phyloP scores from a whole-genome alignment of 352 stramenopile species.

The Vaucheria bursata region DNA sequence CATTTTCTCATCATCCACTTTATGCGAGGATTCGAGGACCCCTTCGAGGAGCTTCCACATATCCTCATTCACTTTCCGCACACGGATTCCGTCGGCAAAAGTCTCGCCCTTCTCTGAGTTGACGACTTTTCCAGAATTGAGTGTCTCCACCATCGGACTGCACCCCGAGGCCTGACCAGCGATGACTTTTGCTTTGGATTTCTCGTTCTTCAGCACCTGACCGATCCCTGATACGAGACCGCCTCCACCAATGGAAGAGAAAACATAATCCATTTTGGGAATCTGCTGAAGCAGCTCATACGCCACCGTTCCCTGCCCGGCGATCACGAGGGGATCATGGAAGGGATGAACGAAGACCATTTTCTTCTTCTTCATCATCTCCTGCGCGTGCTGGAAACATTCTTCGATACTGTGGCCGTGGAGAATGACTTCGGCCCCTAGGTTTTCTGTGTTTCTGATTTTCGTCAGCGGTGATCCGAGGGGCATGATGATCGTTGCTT shows the following conservation, averaged over 20 bases:
- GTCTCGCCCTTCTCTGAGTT: neutral
- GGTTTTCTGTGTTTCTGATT: constrained; percentile 63
- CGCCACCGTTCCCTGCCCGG: constrained; percentile 63
- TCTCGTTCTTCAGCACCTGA: constrained; percentile 4
- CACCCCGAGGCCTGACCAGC: neutral
- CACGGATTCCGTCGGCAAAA: constrained; percentile 2
- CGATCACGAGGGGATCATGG: constrained; percentile 68
- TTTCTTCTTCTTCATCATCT: constrained; percentile 28
- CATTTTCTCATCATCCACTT: neutral
- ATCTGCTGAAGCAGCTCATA: constrained; percentile 65
- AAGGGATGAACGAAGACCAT: constrained; percentile 64
- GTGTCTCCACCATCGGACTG: neutral
- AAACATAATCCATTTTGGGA: constrained; percentile 30
- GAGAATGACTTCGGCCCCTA: constrained; percentile 62
- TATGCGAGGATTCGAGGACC: neutral
- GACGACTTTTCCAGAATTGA: neutral
- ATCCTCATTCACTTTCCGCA: neutral
- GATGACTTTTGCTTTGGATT: neutral
- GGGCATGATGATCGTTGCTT: constrained; percentile 94
- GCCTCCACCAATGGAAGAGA: constrained; percentile 46
- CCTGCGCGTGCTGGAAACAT: constrained; percentile 51
- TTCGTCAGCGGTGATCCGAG: constrained; percentile 92
- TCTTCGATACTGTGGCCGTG: constrained; percentile 54
- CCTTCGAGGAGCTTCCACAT: neutral
- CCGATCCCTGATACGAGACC: constrained; percentile 41